Evolutionary conservation across 1,284 basidiomycete genomes (phyloP), one percentile per base, ranked within the genome.

Genomic region (Ganoderma lucidum): DNA sequence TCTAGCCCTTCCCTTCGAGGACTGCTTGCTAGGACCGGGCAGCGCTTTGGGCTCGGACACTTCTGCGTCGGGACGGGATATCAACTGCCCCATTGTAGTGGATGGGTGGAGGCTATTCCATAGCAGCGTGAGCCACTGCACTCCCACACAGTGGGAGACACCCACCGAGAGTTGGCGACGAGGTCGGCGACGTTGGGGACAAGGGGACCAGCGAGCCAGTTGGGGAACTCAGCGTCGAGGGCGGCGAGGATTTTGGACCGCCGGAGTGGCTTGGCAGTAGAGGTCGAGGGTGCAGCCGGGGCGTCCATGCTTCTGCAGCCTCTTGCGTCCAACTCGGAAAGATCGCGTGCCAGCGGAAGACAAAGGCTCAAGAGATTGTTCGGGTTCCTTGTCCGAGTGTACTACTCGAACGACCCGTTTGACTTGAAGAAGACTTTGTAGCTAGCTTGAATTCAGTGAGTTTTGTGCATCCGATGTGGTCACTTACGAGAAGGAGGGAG

Each of bases 191-290:
- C 42, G 35, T 9, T 30, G 28, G 63, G 28, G 6, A 59, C 32
- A n/a, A 53, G 28, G 41, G 71, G 23, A 3, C 59, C 70, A 28
- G 63, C 61, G 15, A 73, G 64, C 69, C 71, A 73, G 15, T 53
- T 41, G 30, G 70, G 62, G 39, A 75, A 62, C 56, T 74, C 71
- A 1, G 73, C 73, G 65, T 78, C 76, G 10, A 77, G 69, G 0
- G 73, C 69, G 4, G 75, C 75, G 2, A 77, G 71, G 0, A 78
- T 59, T 65, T 70, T 77, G 9, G 77, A 76, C 37, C 70, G 71
- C 3, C 66, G 66, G 39, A 67, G 59, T 9, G n/a, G 67, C 1
- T 65, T 44, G 2, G 63, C 12, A 6, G 37, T 56, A 8, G 19
- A 32, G 30, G 59, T 35, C 6, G 64, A 30, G 53, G 17, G 19